Base-by-base conservation (phyloP, 2,329 filamentous ascomycete genomes). In the Verticillium longisporum region DNA sequence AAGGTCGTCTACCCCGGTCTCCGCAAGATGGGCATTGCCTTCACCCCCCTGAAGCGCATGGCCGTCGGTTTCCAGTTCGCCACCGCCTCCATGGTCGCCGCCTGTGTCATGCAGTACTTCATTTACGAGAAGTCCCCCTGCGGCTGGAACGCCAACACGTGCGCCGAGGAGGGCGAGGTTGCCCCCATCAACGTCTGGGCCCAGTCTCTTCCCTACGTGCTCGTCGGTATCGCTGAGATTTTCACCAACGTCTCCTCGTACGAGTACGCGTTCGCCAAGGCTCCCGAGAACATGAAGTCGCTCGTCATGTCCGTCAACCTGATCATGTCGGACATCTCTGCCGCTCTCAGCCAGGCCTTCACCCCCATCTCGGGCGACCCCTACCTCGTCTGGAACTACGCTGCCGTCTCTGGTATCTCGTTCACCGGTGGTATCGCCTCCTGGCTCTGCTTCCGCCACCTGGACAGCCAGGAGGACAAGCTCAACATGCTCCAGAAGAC, bases 11-110 rank as follows among this genome's bases (percentile, higher is more conserved):
- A 92, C 74, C 90, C 90, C 0, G 70, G 80, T 18, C 81, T 92
- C 61, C 85, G 87, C 68, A 85, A 82, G 68, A 62, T 80, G 33
- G 83, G 83, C 55, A 81, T 92, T 70, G 77, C 80, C 60, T 90
- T 92, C 78, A 89, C 83, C 0, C 90, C 89, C 53, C 88, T 92
- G 76, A 91, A 88, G 78, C 87, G 87, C 72, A 92, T 93, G 74
- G 81, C 88, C 1, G 72, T 79, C 6, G 90, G 89, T 57, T 92
- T 92, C 79, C 73, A 86, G 65, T 78, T 89, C 61, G 88, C 83
- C 18, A 78, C 84, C 2, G 69, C 86, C 21, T 83, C 88, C 61
- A 87, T 87, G 84, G 71, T 84, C 61, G 82, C 78, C 56, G 79
- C 83, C 1, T 78, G 81, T 53, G 80, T 86, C 37, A 80, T 83